Percentiles rank a stretch among this genome's conserved stretches.
Conservation (phyloP, 495 filamentous ascomycete genomes). For the Aspergillus cristatus region DNA sequence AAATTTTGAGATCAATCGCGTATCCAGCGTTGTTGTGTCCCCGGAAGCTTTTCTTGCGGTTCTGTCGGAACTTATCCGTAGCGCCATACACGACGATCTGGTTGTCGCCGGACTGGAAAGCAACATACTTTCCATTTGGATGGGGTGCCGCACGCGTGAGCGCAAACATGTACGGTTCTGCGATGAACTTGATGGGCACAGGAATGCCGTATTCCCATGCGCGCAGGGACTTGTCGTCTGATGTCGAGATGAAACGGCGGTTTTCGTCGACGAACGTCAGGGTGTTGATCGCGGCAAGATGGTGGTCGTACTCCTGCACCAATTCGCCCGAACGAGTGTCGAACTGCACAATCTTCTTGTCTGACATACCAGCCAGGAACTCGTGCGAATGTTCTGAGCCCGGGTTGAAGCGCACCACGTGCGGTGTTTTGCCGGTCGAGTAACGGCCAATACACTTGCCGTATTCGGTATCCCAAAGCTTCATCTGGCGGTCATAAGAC, state of each 20-base stretch:
- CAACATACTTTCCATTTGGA: conserved; percentile 83
- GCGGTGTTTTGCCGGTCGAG: conserved; percentile 86
- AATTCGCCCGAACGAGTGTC: conserved; percentile 77
- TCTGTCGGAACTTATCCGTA: conserved; percentile 91
- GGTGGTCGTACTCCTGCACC: conserved; percentile 97
- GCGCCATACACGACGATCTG: conserved; percentile 93
- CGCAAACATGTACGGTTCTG: conserved; percentile 94
- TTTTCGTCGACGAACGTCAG: conserved; percentile 93
- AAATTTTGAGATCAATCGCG: conserved; percentile 79
- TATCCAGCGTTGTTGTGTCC: conserved; percentile 95
- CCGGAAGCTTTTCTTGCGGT: conserved; percentile 91
- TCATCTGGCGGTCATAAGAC: conserved; percentile 88
- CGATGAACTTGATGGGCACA: conserved; percentile 80
- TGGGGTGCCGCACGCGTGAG: conserved; percentile 75
- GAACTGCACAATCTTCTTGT: conserved; percentile 98
- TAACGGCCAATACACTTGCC: conserved; percentile 79
- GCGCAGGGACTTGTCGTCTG: conserved; percentile 88
- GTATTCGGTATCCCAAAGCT: conserved; percentile 97
- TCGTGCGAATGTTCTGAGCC: conserved; percentile 65
- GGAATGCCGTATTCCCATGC: conserved; percentile 98
- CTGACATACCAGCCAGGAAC: conserved; percentile 92
- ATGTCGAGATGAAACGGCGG: conserved; percentile 94
- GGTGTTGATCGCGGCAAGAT: conserved; percentile 94
- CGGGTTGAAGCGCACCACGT: conserved; percentile 91
- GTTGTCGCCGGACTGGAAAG: conserved; percentile 89